Percentiles rank a stretch among this genome's conserved stretches.
These are phyloP conservation scores for Multifurca ochricompacta DNA, from an alignment of 768 basidiomycete genomes.

Conservation along the genomic window DNA sequence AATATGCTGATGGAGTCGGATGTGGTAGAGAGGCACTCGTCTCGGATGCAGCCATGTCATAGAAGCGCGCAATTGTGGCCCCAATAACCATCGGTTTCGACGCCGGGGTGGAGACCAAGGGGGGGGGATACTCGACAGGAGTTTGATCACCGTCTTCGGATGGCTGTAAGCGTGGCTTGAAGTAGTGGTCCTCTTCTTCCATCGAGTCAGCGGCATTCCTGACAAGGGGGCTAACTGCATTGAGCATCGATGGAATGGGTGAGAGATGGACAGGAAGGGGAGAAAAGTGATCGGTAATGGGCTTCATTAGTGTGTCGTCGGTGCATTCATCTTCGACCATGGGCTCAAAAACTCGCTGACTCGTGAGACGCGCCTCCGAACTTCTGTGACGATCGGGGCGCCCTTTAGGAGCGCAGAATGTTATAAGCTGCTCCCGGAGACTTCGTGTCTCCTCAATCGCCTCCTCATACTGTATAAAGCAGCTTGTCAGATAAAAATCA, in stretches of 20 bases:
- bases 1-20: constrained; percentile 18
- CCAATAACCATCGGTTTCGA: constrained; percentile 17
- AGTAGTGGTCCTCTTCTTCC: constrained; percentile 14
- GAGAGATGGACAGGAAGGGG: constrained; percentile 21
- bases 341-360: constrained; percentile 13
- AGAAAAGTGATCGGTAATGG: constrained; percentile 16
- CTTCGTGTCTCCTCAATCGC: constrained; percentile 17
- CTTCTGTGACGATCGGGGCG: constrained; percentile 15
- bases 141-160: constrained; percentile 12
- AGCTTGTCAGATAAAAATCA: not conserved
- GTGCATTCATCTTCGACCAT: constrained; percentile 16
- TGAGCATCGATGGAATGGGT: constrained; percentile 7
- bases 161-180: constrained; percentile 1
- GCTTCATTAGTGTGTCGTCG: constrained; percentile 2
- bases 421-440: constrained; percentile 15
- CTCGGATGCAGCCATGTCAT: constrained; percentile 14
- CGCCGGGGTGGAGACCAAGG: not conserved
- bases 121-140: constrained; percentile 10
- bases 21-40: constrained; percentile 19
- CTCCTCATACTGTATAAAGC: constrained; percentile 16
- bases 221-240: constrained; percentile 18
- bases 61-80: constrained; percentile 13
- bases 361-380: constrained; percentile 1
- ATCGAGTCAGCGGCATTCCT: not conserved
- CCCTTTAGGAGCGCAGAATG: constrained; percentile 8